Percentiles rank a stretch among this genome's conserved stretches.
Evolutionary conservation across 345 rosid genomes (phyloP).

Genomic region (Cardiospermum halicacabum): DNA sequence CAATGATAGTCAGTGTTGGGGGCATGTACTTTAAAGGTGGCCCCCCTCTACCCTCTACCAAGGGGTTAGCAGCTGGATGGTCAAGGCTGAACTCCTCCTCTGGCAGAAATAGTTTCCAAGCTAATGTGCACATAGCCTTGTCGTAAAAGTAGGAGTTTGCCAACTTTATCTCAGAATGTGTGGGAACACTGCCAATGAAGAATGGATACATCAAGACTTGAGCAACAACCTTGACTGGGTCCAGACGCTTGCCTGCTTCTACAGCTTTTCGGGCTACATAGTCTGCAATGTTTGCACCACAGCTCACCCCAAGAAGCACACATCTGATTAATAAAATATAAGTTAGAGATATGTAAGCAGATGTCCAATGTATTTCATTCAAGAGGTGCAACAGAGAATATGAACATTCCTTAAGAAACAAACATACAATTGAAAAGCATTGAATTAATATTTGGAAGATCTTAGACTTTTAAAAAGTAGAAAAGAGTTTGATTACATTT

Average conservation of each 20-base stretch:
- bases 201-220: constrained; percentile 92
- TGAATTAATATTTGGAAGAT: neutral
- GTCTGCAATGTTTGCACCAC: constrained; percentile 86
- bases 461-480: neutral
- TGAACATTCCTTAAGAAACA: neutral
- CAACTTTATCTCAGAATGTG: constrained; percentile 76
- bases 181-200: constrained; percentile 73
- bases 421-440: neutral
- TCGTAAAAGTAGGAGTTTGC: constrained; percentile 91
- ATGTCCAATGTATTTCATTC: neutral
- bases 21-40: constrained; percentile 89
- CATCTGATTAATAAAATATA: constrained; percentile 48
- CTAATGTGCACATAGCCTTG: constrained; percentile 68
- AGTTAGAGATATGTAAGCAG: constrained; percentile 2
- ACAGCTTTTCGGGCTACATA: constrained; percentile 74
- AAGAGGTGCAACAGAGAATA: neutral
- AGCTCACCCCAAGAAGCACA: constrained; percentile 87
- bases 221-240: constrained; percentile 92
- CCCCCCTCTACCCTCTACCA: constrained; percentile 56
- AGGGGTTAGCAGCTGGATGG: constrained; percentile 87
- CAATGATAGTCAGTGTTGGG: constrained; percentile 87
- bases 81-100: constrained; percentile 72
- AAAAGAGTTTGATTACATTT: neutral
- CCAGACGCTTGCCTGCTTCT: constrained; percentile 59
- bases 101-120: constrained; percentile 87